A percentile compares a stretch with the other conserved stretches of the same genome.
Evolutionary conservation across 352 stramenopile genomes (phyloP).

Genomic region (Phytopythium cucurbitacearum): DNA sequence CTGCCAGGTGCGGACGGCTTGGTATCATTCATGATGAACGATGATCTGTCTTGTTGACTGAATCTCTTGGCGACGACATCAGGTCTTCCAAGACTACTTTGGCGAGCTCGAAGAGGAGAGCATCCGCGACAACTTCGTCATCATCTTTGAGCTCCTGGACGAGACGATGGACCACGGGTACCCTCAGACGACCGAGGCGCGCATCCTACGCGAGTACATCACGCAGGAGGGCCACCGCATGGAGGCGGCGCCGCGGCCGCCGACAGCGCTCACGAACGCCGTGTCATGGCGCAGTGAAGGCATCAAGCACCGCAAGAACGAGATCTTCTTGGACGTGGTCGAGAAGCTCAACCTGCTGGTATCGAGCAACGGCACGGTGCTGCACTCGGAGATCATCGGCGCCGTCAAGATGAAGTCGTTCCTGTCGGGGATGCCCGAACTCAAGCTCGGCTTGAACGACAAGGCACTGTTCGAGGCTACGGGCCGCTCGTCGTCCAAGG

Average conservation of each 20-base stretch:
- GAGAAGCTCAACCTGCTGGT: constrained; percentile 98
- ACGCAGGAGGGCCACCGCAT: constrained; percentile 96
- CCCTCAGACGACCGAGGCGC: constrained; percentile 91
- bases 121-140: constrained; percentile 99
- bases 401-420: constrained; percentile 99
- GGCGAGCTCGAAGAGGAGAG: constrained; percentile 98
- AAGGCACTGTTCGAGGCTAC: constrained; percentile 99
- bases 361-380: constrained; percentile 95
- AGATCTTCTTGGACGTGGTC: constrained; percentile 99
- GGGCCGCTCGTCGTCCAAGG: constrained; percentile 80
- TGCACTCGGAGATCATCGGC: constrained; percentile 98
- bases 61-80: not conserved
- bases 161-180: constrained; percentile 99
- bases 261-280: constrained; percentile 97
- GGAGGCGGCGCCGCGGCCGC: constrained; percentile 89
- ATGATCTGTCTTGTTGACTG: not conserved
- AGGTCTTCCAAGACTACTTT: constrained; percentile 99
- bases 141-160: constrained; percentile 99
- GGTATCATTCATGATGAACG: not conserved
- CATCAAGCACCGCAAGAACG: constrained; percentile 99
- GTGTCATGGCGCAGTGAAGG: constrained; percentile 98
- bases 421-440: constrained; percentile 98
- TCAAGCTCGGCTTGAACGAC: constrained; percentile 99
- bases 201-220: constrained; percentile 94
- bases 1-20: constrained; percentile 36